phyloP scores from a whole-genome alignment of 2,329 filamentous ascomycete species.

The Dothistroma septosporum region DNA sequence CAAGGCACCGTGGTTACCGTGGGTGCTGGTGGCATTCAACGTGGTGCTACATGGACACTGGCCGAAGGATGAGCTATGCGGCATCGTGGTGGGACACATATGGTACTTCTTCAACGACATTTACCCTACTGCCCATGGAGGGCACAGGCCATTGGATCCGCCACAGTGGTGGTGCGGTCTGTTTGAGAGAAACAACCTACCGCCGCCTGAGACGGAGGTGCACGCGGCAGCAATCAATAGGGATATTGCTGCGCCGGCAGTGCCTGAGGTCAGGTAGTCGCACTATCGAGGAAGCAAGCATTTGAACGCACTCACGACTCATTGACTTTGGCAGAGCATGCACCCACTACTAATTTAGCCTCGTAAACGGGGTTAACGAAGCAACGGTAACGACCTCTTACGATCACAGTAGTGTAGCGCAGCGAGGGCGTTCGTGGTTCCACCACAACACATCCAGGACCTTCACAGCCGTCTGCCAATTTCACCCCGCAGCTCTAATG shows the following conservation, averaged over 20 bases:
- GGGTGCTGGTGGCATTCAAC: constrained; percentile 92
- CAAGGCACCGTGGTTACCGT: constrained; percentile 88
- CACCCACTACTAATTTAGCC: too few species aligned
- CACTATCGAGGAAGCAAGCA: not conserved
- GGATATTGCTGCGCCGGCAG: constrained; percentile 29
- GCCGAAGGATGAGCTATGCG: constrained; percentile 94
- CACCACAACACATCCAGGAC: too few species aligned
- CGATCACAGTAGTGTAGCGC: too few species aligned
- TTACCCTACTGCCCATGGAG: constrained; percentile 84
- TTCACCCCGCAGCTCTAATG: too few species aligned
- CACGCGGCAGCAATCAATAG: constrained; percentile 31
- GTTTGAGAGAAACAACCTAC: constrained; percentile 55
- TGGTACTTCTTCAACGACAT: constrained; percentile 99
- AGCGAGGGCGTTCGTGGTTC: too few species aligned
- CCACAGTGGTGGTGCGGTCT: constrained; percentile 84
- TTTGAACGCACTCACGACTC: not conserved
- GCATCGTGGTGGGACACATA: constrained; percentile 87
- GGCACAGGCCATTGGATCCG: constrained; percentile 80
- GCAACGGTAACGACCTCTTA: too few species aligned
- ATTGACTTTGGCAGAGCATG: not conserved
- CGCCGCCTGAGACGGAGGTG: constrained; percentile 25
- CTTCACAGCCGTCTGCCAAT: too few species aligned
- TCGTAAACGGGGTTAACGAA: too few species aligned
- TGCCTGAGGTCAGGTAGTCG: constrained; percentile 24
- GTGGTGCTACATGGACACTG: constrained; percentile 83